phyloP scores from a whole-genome alignment of 225 moss, liverwort and hornwort species.

The Anthoceros angustus region DNA sequence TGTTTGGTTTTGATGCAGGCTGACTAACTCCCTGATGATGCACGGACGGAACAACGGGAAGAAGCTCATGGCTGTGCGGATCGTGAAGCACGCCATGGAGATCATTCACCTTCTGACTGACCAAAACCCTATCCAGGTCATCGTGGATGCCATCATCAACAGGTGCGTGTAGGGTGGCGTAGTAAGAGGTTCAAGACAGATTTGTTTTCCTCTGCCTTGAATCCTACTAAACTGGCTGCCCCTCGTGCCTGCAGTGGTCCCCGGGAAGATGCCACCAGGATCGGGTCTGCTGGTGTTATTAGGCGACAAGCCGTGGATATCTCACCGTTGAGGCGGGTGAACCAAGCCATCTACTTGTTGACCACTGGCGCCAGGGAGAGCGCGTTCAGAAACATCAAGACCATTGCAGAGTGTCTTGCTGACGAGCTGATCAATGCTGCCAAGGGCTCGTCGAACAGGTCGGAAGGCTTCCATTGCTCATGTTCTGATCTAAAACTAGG shows the following conservation, averaged over 20 bases:
- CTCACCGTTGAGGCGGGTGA: constrained; percentile 62
- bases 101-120: constrained; percentile 73
- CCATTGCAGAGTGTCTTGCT: constrained; percentile 82
- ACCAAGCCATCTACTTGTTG: constrained; percentile 79
- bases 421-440: constrained; percentile 79
- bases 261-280: constrained; percentile 76
- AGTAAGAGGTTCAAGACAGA: too few relatives aligned
- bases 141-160: constrained; percentile 79
- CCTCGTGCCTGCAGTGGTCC: constrained; percentile 30
- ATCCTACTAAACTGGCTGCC: neutral
- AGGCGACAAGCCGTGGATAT: constrained; percentile 86
- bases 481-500: too few relatives aligned
- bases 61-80: constrained; percentile 72
- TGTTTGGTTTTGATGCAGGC: constrained; percentile 5
- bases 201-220: neutral
- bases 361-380: constrained; percentile 75
- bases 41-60: constrained; percentile 78
- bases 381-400: constrained; percentile 77
- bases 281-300: constrained; percentile 76
- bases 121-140: constrained; percentile 57
- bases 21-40: constrained; percentile 83
- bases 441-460: constrained; percentile 68
- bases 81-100: constrained; percentile 86
- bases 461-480: neutral
- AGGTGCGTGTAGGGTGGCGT: too few relatives aligned